Evolutionary conservation across 1,284 basidiomycete species (phyloP).

Genomic region (Porogramme epimiltina): DNA sequence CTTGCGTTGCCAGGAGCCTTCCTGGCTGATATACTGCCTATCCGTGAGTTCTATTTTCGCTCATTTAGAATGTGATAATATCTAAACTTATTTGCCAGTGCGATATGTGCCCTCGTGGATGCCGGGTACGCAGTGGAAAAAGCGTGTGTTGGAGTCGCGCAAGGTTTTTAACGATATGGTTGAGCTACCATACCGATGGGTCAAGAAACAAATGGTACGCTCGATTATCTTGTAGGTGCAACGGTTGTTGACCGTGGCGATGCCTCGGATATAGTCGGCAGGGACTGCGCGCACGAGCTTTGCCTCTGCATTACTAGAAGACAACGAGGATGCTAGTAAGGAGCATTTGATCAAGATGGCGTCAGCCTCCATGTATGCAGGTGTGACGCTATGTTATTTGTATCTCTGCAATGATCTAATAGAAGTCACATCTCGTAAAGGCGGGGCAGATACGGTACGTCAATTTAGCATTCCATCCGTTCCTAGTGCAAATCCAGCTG

Average conservation of each 20-base stretch:
- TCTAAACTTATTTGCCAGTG: too few species aligned
- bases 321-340: conserved; percentile 19
- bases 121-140: conserved; percentile 31
- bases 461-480: background rate
- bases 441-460: conserved; percentile 31
- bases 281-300: conserved; percentile 32
- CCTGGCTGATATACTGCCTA: conserved; percentile 34
- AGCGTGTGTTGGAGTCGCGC: conserved; percentile 19
- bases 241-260: background rate
- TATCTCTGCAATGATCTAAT: background rate
- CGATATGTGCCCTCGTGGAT: conserved; percentile 31
- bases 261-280: conserved; percentile 20
- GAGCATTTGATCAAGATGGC: conserved; percentile 32
- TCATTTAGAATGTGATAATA: background rate
- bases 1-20: conserved; percentile 30
- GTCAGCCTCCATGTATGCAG: conserved; percentile 30
- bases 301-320: conserved; percentile 23
- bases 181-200: conserved; percentile 25
- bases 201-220: conserved; percentile 25
- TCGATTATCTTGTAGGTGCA: background rate
- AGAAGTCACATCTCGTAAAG: conserved; percentile 7
- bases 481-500: background rate
- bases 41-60: conserved; percentile 29
- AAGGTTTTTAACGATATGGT: conserved; percentile 22
- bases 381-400: conserved; percentile 11